phyloP scores from a whole-genome alignment of 2,329 filamentous ascomycete species.

The Aspergillus sp. region DNA sequence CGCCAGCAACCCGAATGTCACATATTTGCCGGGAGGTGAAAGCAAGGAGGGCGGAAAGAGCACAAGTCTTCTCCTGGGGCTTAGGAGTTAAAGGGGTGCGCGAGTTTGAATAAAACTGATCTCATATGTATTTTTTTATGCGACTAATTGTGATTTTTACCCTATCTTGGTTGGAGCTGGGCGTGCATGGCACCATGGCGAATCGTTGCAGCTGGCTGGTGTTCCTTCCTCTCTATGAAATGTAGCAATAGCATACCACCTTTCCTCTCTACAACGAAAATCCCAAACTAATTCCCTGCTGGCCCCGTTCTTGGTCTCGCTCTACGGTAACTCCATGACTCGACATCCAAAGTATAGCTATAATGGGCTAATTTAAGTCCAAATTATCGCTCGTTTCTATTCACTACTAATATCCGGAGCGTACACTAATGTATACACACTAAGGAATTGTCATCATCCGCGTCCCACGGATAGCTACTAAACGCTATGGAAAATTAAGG shows the following conservation, averaged over 20 bases:
- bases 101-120: constrained; percentile 2
- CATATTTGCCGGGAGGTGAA: constrained; percentile 78
- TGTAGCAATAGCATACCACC: constrained; percentile 29
- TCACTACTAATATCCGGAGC: too few relatives aligned
- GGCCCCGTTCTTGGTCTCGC: too few relatives aligned
- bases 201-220: constrained; percentile 27
- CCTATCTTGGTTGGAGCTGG: constrained; percentile 21
- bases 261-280: constrained; percentile 20
- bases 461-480: too few relatives aligned
- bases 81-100: constrained; percentile 52
- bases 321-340: background rate
- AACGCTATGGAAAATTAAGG: too few relatives aligned
- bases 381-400: too few relatives aligned
- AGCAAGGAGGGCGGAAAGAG: constrained; percentile 60
- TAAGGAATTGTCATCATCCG: too few relatives aligned
- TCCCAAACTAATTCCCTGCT: background rate
- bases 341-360: too few relatives aligned
- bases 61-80: constrained; percentile 65
- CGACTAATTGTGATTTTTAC: constrained; percentile 19
- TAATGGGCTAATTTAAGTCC: too few relatives aligned
- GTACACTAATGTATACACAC: too few relatives aligned
- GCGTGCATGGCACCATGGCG: constrained; percentile 29
- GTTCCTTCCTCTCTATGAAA: constrained; percentile 17
- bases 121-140: constrained; percentile 21
- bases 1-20: constrained; percentile 88